These are phyloP conservation scores for Glycine tomentella DNA, from an alignment of 306 rosid genomes.

Conservation along the genomic window DNA sequence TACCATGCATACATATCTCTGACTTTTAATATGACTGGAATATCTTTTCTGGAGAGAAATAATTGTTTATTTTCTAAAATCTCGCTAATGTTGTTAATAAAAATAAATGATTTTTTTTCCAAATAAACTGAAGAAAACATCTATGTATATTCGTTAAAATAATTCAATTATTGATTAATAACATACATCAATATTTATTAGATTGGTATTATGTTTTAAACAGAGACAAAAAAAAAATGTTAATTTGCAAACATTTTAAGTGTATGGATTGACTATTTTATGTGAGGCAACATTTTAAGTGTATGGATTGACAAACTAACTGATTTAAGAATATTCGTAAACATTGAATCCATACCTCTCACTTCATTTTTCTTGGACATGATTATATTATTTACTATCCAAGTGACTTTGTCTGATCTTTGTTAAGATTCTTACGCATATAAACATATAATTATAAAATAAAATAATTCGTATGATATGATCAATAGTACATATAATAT, in stretches of 20 bases:
- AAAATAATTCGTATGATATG: background rate
- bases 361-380: slow-evolving; percentile 14
- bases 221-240: background rate
- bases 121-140: background rate
- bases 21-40: background rate
- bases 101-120: background rate
- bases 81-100: background rate
- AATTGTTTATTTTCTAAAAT: background rate
- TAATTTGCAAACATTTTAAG: background rate
- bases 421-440: background rate
- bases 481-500: background rate
- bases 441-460: background rate
- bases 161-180: background rate
- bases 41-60: background rate
- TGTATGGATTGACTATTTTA: background rate
- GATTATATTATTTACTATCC: slow-evolving; percentile 19
- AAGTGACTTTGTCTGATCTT: slow-evolving; percentile 32
- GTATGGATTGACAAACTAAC: background rate
- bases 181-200: background rate
- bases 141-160: background rate
- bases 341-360: background rate
- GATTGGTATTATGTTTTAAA: background rate
- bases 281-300: background rate
- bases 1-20: too few relatives aligned
- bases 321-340: background rate